Percentiles rank a stretch among this genome's conserved stretches.
Conservation (phyloP, 108 stramenopile genomes). For the Fistulifera solaris region DNA sequence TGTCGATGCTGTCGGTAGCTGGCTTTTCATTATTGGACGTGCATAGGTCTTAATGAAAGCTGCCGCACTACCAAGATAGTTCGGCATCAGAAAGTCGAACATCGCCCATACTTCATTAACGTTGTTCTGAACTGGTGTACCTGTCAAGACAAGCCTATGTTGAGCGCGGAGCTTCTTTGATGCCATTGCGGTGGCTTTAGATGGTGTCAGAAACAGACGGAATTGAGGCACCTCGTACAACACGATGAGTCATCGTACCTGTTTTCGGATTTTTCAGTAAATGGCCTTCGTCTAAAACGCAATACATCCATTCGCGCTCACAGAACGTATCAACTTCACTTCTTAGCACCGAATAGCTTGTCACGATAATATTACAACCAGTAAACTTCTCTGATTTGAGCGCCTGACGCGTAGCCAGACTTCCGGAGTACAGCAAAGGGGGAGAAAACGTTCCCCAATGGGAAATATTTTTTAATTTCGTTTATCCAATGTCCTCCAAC, state of each 20-base stretch:
- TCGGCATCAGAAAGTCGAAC: slow-evolving; percentile 96
- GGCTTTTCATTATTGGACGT: slow-evolving; percentile 56
- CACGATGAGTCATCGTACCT: slow-evolving; percentile 13
- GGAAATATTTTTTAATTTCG: slow-evolving; percentile 67
- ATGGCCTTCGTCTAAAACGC: slow-evolving; percentile 93
- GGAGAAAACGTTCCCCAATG: slow-evolving; percentile 29
- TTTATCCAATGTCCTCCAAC: slow-evolving; percentile 79
- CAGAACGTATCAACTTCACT: slow-evolving; percentile 53
- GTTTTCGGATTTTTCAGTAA: slow-evolving; percentile 88
- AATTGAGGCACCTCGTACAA: neutral
- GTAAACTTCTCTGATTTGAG: slow-evolving; percentile 13
- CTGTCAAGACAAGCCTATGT: slow-evolving; percentile 83
- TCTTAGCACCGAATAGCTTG: slow-evolving; percentile 71
- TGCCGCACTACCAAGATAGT: slow-evolving; percentile 78
- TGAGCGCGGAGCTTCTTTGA: slow-evolving; percentile 52
- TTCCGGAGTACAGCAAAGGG: slow-evolving; percentile 35
- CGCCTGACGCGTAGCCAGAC: slow-evolving; percentile 19
- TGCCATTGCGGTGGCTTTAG: slow-evolving; percentile 63
- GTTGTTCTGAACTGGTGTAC: slow-evolving; percentile 93
- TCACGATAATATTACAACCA: slow-evolving; percentile 73
- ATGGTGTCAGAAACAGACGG: neutral
- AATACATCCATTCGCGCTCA: slow-evolving; percentile 51
- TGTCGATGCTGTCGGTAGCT: slow-evolving; percentile 49
- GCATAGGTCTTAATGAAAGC: slow-evolving; percentile 85
- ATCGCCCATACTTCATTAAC: slow-evolving; percentile 97